A percentile compares a stretch with the other conserved stretches of the same genome.
phyloP scores from a whole-genome alignment of 2,329 filamentous ascomycete genomes.

The Westerdykella aurantiaca region DNA sequence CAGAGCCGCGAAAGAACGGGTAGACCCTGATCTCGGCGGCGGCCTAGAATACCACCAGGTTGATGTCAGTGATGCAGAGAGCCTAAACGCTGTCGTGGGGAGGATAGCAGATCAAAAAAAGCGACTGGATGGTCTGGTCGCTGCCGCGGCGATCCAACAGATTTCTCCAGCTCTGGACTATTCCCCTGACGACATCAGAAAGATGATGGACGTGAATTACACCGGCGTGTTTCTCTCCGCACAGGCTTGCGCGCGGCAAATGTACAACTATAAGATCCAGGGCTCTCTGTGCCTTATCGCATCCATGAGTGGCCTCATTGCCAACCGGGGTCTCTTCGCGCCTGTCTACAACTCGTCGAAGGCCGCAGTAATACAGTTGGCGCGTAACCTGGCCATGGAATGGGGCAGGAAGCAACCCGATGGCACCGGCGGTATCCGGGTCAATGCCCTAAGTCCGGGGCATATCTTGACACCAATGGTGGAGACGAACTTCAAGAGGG shows the following conservation, averaged over 20 bases:
- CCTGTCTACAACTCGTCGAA: conserved; percentile 71
- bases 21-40: conserved; percentile 55
- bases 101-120: conserved; percentile 63
- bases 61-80: conserved; percentile 66
- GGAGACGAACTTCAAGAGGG: conserved; percentile 64
- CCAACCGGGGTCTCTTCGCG: conserved; percentile 56
- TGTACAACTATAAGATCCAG: conserved; percentile 52
- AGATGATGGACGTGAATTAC: conserved; percentile 55
- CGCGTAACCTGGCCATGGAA: conserved; percentile 62
- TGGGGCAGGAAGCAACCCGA: conserved; percentile 45
- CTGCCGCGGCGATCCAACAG: conserved; percentile 69
- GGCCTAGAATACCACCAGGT: conserved; percentile 67
- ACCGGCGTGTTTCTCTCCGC: conserved; percentile 57
- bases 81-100: conserved; percentile 60
- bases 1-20: conserved; percentile 55
- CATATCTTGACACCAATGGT: conserved; percentile 82
- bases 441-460: conserved; percentile 73
- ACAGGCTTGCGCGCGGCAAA: conserved; percentile 55
- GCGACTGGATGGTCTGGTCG: conserved; percentile 71
- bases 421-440: conserved; percentile 62
- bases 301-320: conserved; percentile 56
- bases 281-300: conserved; percentile 58
- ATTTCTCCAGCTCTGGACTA: conserved; percentile 77
- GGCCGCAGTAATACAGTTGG: conserved; percentile 65
- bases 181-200: conserved; percentile 50